A percentile compares a stretch with the other conserved stretches of the same genome.
phyloP scores from a whole-genome alignment of 768 basidiomycete species.

The Exsudoporus frostii region DNA sequence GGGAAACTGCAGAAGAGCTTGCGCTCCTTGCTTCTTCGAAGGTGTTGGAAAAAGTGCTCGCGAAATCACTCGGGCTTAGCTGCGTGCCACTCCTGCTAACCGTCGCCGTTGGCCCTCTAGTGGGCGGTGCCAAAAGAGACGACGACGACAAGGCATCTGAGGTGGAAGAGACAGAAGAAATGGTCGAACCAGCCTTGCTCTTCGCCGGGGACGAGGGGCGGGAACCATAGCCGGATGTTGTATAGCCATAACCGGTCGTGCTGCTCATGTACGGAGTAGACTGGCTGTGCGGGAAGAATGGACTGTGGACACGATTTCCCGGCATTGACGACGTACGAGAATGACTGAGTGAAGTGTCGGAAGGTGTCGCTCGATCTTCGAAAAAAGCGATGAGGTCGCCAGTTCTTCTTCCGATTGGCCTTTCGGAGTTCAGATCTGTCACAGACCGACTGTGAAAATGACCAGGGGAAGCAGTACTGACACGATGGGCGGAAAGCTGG shows the following conservation, averaged over 20 bases:
- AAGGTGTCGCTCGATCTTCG: slow-evolving; percentile 49
- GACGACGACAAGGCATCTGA: slow-evolving; percentile 32
- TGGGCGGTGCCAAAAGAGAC: slow-evolving; percentile 49
- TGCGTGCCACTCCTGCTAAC: slow-evolving; percentile 30
- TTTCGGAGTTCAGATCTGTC: slow-evolving; percentile 53
- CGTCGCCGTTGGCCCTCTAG: slow-evolving; percentile 31
- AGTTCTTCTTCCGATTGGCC: slow-evolving; percentile 50
- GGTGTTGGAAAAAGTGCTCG: slow-evolving; percentile 37
- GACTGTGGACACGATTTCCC: slow-evolving; percentile 32
- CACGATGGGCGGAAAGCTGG: slow-evolving; percentile 45
- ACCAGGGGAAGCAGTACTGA: slow-evolving; percentile 36
- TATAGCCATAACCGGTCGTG: slow-evolving; percentile 36
- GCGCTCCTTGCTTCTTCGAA: slow-evolving; percentile 37
- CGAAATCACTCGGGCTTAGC: slow-evolving; percentile 35
- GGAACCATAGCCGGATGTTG: slow-evolving; percentile 36
- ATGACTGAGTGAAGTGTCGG: slow-evolving; percentile 40
- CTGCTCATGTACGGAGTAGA: slow-evolving; percentile 40
- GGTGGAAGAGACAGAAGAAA: slow-evolving; percentile 24
- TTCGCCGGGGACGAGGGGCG: slow-evolving; percentile 50
- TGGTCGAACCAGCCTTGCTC: slow-evolving; percentile 34
- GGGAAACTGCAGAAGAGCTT: slow-evolving; percentile 30
- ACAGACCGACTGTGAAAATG: slow-evolving; percentile 50
- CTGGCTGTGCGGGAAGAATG: slow-evolving; percentile 31
- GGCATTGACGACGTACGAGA: slow-evolving; percentile 54
- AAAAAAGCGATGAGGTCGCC: slow-evolving; percentile 76